Percentiles rank a stretch among this genome's conserved stretches.
Conservation (phyloP, 257 asterid genomes). For the Solanum chilense region DNA sequence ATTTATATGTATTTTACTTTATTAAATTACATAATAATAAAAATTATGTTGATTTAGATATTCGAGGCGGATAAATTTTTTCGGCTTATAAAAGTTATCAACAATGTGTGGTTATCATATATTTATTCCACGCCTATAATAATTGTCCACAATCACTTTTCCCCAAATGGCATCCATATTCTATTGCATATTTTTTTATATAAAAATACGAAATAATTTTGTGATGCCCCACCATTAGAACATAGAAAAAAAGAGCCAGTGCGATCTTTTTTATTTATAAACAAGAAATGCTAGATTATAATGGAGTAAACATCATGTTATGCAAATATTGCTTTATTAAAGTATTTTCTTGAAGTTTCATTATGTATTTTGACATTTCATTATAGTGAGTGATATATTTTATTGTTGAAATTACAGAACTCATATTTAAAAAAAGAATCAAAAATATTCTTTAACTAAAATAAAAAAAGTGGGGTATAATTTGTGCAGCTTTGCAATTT, state of each 20-base stretch:
- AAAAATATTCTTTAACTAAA: not conserved
- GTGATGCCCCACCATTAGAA: not conserved
- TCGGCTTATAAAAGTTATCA: not conserved
- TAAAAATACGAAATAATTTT: not conserved
- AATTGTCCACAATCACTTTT: not conserved
- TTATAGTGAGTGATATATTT: no score
- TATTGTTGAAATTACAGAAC: no score
- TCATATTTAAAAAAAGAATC: no score
- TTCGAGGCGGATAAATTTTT: no score
- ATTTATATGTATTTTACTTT: no score
- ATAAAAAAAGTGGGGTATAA: not conserved
- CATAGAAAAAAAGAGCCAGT: not conserved
- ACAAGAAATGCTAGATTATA: not conserved
- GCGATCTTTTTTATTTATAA: not conserved
- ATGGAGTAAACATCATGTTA: not conserved
- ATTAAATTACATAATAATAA: no score
- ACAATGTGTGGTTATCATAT: not conserved
- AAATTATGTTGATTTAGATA: no score
- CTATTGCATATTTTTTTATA: not conserved
- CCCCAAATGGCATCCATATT: not conserved
- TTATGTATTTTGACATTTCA: no score
- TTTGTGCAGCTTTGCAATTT: not conserved
- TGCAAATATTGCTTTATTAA: not conserved
- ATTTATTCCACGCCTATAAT: not conserved
- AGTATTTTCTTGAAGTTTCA: not conserved